Evolutionary conservation across 2,329 filamentous ascomycete species (phyloP).

Genomic region (Verticillium alfalfae): DNA sequence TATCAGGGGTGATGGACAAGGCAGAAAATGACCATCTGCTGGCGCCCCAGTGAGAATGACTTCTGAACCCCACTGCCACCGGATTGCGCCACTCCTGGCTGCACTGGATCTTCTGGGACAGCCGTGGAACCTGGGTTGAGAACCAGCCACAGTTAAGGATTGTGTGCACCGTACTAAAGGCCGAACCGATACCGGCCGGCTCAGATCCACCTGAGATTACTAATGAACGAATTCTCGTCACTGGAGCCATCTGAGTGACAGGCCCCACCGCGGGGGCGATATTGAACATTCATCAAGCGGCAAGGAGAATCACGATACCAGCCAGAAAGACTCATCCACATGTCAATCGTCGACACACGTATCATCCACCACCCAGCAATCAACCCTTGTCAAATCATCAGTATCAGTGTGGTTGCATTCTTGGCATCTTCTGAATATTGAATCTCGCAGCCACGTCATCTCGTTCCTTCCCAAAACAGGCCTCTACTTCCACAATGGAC

Average conservation of each 20-base stretch:
- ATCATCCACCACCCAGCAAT: neutral
- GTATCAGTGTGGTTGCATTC: neutral
- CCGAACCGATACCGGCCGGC: neutral
- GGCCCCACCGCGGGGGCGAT: neutral
- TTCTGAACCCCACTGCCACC: too few species aligned
- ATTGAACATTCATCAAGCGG: neutral
- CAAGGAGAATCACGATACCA: neutral
- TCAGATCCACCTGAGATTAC: neutral
- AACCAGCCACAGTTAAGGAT: neutral
- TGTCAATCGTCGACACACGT: neutral
- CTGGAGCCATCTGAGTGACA: neutral
- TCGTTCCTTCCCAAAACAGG: neutral
- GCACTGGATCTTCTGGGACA: neutral
- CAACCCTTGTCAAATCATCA: neutral
- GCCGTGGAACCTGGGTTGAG: neutral
- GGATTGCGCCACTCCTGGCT: too few species aligned
- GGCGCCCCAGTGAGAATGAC: too few species aligned
- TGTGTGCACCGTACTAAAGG: too few species aligned
- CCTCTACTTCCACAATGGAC: slow-evolving; percentile 21
- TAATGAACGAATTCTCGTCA: neutral
- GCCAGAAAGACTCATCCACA: neutral
- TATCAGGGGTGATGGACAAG: too few species aligned
- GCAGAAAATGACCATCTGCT: too few species aligned
- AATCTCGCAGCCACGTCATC: neutral
- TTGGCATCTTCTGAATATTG: neutral